Percentiles rank a stretch among this genome's conserved stretches.
Conservation (phyloP, 2,329 filamentous ascomycete species). For the Penicillium sp. region DNA sequence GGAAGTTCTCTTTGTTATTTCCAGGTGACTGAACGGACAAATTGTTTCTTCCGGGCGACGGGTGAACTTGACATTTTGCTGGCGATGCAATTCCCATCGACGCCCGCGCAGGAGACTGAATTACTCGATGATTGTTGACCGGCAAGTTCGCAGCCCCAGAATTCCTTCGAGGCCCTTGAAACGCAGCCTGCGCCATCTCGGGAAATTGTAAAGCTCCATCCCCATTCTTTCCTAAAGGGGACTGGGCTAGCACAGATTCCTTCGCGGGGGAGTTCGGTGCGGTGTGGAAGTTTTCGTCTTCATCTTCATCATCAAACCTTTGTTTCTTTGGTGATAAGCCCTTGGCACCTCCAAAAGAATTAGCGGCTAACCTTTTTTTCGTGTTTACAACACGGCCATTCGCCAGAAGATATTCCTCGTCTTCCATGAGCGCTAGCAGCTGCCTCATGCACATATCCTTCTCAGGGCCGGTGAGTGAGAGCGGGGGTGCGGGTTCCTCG, state of each 20-base stretch:
- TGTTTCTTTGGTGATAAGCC: conserved; percentile 8
- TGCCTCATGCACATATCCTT: conserved; percentile 27
- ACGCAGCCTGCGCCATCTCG: not conserved
- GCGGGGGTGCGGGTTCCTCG: conserved; percentile 1
- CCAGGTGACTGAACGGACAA: not conserved
- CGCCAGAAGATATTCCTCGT: conserved; percentile 32
- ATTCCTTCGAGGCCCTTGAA: not conserved
- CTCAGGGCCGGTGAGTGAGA: conserved; percentile 18
- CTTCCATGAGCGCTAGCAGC: conserved; percentile 29
- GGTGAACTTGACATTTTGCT: not conserved
- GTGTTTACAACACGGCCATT: conserved; percentile 8
- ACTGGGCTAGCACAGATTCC: not conserved
- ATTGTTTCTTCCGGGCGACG: not conserved
- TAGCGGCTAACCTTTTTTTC: conserved; percentile 5
- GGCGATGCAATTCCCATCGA: not conserved
- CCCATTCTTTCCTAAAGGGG: not conserved
- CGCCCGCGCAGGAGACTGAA: not conserved
- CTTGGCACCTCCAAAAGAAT: conserved; percentile 4
- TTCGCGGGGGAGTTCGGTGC: conserved; percentile 32
- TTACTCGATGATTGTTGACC: not conserved
- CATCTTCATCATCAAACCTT: conserved; percentile 8
- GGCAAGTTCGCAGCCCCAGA: not conserved
- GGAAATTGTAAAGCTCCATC: not conserved
- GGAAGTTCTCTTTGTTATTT: not conserved
- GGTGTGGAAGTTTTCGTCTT: conserved; percentile 30